Conservation (phyloP, 352 stramenopile species). For the Pythium aristosporum region DNA sequence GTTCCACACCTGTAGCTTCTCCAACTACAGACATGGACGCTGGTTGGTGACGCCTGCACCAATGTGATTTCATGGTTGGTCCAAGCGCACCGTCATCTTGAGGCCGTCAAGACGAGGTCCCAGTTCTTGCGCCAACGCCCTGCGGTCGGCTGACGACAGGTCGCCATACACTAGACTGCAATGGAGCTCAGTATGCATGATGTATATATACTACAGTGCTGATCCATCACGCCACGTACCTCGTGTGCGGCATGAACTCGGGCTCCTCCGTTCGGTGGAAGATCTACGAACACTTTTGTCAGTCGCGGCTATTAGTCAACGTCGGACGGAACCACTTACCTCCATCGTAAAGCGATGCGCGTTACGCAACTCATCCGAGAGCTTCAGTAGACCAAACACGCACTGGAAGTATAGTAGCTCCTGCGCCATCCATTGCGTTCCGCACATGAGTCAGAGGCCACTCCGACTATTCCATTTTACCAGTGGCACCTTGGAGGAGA, state of each 20-base stretch:
- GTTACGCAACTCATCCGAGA: slow-evolving; percentile 36
- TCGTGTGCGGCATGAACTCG: slow-evolving; percentile 64
- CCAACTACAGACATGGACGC: slow-evolving; percentile 14
- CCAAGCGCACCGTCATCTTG: slow-evolving; percentile 32
- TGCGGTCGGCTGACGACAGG: slow-evolving; percentile 29
- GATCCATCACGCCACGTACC: slow-evolving; percentile 27
- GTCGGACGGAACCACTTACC: slow-evolving; percentile 18
- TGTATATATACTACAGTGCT: background rate
- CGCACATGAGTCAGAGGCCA: background rate
- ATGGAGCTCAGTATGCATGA: background rate
- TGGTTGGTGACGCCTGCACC: background rate
- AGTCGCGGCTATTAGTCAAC: background rate
- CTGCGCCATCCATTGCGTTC: slow-evolving; percentile 16
- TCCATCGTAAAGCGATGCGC: slow-evolving; percentile 41
- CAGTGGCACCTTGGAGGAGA: slow-evolving; percentile 49
- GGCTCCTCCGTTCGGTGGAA: slow-evolving; percentile 40
- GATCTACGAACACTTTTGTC: slow-evolving; percentile 24
- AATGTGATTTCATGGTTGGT: background rate
- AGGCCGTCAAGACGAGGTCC: slow-evolving; percentile 33
- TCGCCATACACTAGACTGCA: slow-evolving; percentile 63
- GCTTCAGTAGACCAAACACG: slow-evolving; percentile 52
- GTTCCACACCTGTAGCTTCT: slow-evolving; percentile 52
- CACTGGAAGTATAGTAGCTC: slow-evolving; percentile 67
- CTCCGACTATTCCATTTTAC: background rate
- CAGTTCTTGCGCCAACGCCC: slow-evolving; percentile 40